These are phyloP conservation scores for Eimeria praecox DNA, from an alignment of 169 alveolate species.

Conservation along the genomic window DNA sequence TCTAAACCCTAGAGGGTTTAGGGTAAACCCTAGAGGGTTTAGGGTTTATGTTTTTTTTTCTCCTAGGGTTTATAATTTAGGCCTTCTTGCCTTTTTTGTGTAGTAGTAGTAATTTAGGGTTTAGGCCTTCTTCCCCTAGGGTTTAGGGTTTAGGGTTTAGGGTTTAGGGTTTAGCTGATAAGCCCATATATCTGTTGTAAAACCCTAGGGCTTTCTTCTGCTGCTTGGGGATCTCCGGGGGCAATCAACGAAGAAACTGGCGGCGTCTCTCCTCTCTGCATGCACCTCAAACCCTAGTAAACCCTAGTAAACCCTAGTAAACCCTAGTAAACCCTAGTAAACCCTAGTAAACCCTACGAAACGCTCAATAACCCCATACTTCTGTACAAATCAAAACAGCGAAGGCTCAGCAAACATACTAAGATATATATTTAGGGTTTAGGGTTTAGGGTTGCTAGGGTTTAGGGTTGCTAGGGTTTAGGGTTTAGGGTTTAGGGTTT, in stretches of 20 bases:
- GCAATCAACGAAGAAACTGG: slow-evolving; percentile 13
- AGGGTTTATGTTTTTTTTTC: too few species aligned
- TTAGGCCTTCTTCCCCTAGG: not conserved
- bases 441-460: too few species aligned
- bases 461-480: too few species aligned
- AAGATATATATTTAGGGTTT: not conserved
- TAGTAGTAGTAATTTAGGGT: not conserved
- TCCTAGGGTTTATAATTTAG: too few species aligned
- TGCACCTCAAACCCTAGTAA: slow-evolving; percentile 20
- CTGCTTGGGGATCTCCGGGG: slow-evolving; percentile 58
- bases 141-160: slow-evolving; percentile 29
- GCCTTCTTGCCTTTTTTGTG: too few species aligned
- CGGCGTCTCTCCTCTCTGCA: slow-evolving; percentile 52
- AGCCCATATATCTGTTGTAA: slow-evolving; percentile 2
- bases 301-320: slow-evolving; percentile 12
- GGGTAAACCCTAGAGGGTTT: too few species aligned
- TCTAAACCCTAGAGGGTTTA: too few species aligned
- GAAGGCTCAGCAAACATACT: not conserved
- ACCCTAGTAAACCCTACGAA: slow-evolving; percentile 10
- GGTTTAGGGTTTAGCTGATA: slow-evolving; percentile 15
- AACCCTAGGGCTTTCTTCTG: slow-evolving; percentile 33
- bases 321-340: slow-evolving; percentile 38
- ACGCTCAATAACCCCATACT: slow-evolving; percentile 12
- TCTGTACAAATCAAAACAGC: not conserved
- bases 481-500: slow-evolving; percentile 29